Evolutionary conservation across 768 basidiomycete genomes (phyloP).

Genomic region (Kwoniella dendrophila): DNA sequence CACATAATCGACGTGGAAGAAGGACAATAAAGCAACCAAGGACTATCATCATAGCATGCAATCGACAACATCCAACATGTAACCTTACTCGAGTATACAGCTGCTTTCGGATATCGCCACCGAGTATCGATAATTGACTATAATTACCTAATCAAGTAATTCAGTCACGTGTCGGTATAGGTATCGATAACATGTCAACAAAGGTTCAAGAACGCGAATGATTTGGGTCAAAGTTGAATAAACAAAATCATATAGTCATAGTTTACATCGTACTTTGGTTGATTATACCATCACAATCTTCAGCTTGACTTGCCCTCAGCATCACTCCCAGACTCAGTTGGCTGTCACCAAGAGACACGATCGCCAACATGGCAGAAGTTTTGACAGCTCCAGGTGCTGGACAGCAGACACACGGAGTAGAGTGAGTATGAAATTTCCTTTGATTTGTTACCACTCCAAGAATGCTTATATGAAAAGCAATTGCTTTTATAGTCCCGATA

Average conservation of each 20-base stretch:
- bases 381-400: background rate
- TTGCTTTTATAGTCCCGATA: background rate
- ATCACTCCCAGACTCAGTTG: too few relatives aligned
- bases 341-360: background rate
- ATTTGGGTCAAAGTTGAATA: background rate
- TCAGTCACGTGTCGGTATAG: background rate
- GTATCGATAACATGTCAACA: constrained; percentile 1
- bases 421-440: background rate
- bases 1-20: constrained; percentile 4
- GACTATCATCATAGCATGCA: background rate
- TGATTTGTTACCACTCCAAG: background rate
- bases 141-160: background rate
- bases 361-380: background rate
- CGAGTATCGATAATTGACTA: background rate
- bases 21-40: background rate
- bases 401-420: background rate
- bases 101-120: constrained; percentile 9
- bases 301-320: background rate
- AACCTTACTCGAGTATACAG: too few relatives aligned
- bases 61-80: constrained; percentile 5
- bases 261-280: background rate
- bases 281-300: too few relatives aligned
- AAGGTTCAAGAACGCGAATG: constrained; percentile 2
- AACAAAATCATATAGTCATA: background rate
- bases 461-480: background rate